Conservation (phyloP, 176 grass and related monocot genomes). For the Elymus sibiricus region DNA sequence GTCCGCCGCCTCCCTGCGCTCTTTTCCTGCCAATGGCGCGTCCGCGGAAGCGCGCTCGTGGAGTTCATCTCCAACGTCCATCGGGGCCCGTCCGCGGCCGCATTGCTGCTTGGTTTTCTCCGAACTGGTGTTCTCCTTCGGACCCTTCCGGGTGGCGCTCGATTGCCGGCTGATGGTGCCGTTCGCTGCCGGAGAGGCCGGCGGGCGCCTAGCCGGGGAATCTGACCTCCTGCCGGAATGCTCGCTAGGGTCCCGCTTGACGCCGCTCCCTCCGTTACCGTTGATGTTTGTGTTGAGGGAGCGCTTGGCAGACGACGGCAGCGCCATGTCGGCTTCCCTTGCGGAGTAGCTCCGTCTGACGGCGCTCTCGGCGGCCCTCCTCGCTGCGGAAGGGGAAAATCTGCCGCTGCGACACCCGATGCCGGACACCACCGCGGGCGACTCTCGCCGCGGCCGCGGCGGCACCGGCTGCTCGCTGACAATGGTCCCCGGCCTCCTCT, state of each 20-base stretch:
- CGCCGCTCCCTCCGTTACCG: not conserved
- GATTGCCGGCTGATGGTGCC: not conserved
- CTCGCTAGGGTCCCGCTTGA: constrained; percentile 43
- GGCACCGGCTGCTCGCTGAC: not conserved
- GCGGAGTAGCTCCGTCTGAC: constrained; percentile 37
- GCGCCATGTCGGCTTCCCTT: constrained; percentile 38
- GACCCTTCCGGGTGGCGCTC: not conserved
- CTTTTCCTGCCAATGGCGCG: not conserved
- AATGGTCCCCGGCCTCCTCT: not conserved
- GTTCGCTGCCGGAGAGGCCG: not conserved
- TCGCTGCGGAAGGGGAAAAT: constrained; percentile 37
- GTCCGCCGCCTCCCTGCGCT: not conserved
- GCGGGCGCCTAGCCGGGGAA: constrained; percentile 29
- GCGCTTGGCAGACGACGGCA: constrained; percentile 23
- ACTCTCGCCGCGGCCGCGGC: constrained; percentile 23
- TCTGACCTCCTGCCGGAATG: constrained; percentile 20
- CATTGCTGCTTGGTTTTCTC: constrained; percentile 22
- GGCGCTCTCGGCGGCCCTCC: constrained; percentile 38
- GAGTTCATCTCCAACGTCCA: not conserved
- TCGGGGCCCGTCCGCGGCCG: not conserved
- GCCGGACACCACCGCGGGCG: constrained; percentile 36
- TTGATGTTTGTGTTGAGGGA: constrained; percentile 13
- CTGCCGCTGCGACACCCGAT: constrained; percentile 57
- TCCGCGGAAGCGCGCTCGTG: no score
- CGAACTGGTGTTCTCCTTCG: not conserved